Percentiles rank a stretch among this genome's conserved stretches.
Conservation (phyloP, 192 early-diverging fungal genomes). For the Lunasporangiospora selenospora region DNA sequence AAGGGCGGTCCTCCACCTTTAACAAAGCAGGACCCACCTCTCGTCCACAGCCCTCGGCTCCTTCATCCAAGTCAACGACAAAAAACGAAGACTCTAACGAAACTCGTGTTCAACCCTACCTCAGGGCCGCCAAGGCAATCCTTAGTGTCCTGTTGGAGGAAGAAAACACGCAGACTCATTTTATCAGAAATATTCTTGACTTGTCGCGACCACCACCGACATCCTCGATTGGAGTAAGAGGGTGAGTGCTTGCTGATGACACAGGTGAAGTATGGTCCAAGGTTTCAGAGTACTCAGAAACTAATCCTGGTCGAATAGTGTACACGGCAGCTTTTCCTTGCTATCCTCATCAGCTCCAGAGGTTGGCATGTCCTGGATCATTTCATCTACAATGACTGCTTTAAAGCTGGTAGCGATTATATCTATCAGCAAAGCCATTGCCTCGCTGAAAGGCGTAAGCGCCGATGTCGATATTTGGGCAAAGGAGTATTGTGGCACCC, state of each 20-base stretch:
- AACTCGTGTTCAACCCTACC: too few species aligned
- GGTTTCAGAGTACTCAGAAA: too few species aligned
- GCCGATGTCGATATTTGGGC: slow-evolving; percentile 51
- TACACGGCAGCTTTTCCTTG: slow-evolving; percentile 72
- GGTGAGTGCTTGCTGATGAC: slow-evolving; percentile 49
- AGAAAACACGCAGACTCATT: slow-evolving; percentile 24
- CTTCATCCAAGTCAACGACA: too few species aligned
- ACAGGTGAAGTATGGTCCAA: too few species aligned
- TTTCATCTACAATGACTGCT: slow-evolving; percentile 72
- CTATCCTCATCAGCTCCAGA: slow-evolving; percentile 50
- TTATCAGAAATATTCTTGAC: slow-evolving; percentile 29
- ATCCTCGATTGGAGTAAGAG: slow-evolving; percentile 60
- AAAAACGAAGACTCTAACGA: too few species aligned
- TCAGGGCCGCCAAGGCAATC: slow-evolving; percentile 19
- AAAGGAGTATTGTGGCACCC: slow-evolving; percentile 58
- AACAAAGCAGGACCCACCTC: too few species aligned
- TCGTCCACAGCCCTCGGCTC: too few species aligned
- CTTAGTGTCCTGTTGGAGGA: slow-evolving; percentile 24
- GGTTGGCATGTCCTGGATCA: slow-evolving; percentile 55
- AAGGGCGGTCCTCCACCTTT: too few species aligned
- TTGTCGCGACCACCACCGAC: slow-evolving; percentile 12
- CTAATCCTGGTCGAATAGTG: slow-evolving; percentile 46
- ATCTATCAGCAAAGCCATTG: slow-evolving; percentile 24
- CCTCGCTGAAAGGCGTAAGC: slow-evolving; percentile 10
- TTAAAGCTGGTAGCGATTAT: slow-evolving; percentile 71